Evolutionary conservation across 164 flowering plant genomes (phyloP), one percentile per base, ranked within the genome.

Genomic region (Chimonanthus praecox): DNA sequence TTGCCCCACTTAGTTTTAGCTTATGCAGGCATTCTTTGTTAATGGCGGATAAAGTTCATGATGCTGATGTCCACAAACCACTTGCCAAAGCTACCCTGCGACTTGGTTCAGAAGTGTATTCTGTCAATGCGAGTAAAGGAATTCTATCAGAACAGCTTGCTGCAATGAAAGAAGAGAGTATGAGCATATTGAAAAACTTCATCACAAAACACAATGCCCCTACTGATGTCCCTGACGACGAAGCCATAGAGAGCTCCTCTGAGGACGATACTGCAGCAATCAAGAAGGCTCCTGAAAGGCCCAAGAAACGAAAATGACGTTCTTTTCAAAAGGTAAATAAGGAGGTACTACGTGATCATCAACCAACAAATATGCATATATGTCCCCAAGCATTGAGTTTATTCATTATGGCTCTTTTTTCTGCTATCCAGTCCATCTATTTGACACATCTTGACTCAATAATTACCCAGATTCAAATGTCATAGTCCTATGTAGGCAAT

Each of bases 151-250:
- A 84, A 75, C 88, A 88, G 71, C 72, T 92, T 81, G 82, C 71
- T 76, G 81, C 83, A 6, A 75, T 91, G 85, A 91, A 90, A 79
- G 90, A 86, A 80, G 82, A 87, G 73, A 88, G 92, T 78, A 88
- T 92, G 98, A 64, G 63, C 60, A 78, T 91, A 72, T 73, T 90
- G 73, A 89, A 91, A 86, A 90, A 87, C 15, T 89, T 76, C 84
- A 92, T 92, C 70, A 86, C 92, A 71, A 87, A 81, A 63, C 83
- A 92, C 71, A 92, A 90, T 68, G 90, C 83, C 58, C 96, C 96
- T 0, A 85, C 75, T 71, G 92, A 92, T 73, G 96, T 89, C 54
- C 96, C 96, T 60, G 94, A 92, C 77, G 96, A 92, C 77, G 96
- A 92, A 60, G 75, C 79, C 16, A 78, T 80, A 58, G 94, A 88